Base-by-base conservation (phyloP, 1,139 yeast genomes). In the Diutina pseudorugosa region DNA sequence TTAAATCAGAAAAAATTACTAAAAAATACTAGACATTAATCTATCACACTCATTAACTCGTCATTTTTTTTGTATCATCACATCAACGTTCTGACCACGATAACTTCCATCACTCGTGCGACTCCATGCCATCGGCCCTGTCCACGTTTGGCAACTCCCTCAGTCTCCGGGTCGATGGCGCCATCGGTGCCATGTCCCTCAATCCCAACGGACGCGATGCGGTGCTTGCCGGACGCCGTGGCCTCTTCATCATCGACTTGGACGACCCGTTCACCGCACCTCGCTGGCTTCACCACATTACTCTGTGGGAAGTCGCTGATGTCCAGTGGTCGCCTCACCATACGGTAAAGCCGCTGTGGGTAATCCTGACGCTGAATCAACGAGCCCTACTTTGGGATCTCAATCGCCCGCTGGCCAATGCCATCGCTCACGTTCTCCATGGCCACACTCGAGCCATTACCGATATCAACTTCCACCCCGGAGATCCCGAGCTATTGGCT, bases 221-320 rank as follows among this genome's bases (percentile, higher is more conserved):
- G 12, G 97, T 89, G 1, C 68, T 93, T 41, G 98, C 98, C 0
- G 93, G 95, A 7, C 77, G 96, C 52, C 75, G 85, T 55, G 98
- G 98, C 0, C 72, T 93, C 18, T 87, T 83, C 62, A 82, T 93
- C 50, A 83, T 93, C n/a, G 98, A 93, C 66, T 67, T 93, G 51
- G 96, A 93, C 61, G 96, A 93, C 65, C 98, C 98, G 0, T 91
- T 89, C 66, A 82, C 94, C 0, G 90, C 96, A 1, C 98, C 98
- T 0, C 71, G 98, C 55, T 88, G 95, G 90, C 76, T 93, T 27
- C 95, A 84, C 54, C 97, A 93, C 63, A 75, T 83, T 36, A 91
- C 98, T 0, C 83, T 95, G 0, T 94, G 98, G 98, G 98, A 93
- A 65, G 98, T 93, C 1, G 97, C 98, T 0, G 97, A 93, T 64